phyloP scores from a whole-genome alignment of 306 rosid genomes.

The Corylus heterophylla region DNA sequence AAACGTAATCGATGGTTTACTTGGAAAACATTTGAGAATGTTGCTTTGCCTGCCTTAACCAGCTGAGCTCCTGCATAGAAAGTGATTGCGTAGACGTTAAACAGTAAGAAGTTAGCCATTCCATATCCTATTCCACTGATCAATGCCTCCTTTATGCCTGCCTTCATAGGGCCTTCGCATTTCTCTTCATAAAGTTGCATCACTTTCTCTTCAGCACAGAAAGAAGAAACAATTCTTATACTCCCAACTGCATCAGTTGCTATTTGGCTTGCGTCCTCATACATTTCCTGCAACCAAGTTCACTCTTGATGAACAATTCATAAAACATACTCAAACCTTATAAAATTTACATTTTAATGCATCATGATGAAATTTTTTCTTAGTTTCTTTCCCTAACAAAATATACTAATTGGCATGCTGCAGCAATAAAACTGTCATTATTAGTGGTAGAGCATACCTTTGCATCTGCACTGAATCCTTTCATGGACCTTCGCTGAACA shows the following conservation, averaged over 20 bases:
- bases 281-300: slow-evolving; percentile 61
- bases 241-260: slow-evolving; percentile 95
- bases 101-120: slow-evolving; percentile 63
- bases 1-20: no score
- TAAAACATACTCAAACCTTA: no score
- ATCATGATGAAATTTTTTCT: no score
- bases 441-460: slow-evolving; percentile 45
- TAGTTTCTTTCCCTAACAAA: no score
- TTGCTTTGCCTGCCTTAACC: slow-evolving; percentile 42
- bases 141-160: slow-evolving; percentile 74
- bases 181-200: slow-evolving; percentile 75
- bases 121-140: slow-evolving; percentile 90
- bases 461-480: slow-evolving; percentile 87
- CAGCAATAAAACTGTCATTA: not conserved
- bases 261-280: slow-evolving; percentile 92
- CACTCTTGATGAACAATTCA: not conserved
- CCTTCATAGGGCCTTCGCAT: slow-evolving; percentile 75
- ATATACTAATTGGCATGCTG: no score
- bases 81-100: slow-evolving; percentile 65
- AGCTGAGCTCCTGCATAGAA: slow-evolving; percentile 82
- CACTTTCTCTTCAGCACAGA: slow-evolving; percentile 87
- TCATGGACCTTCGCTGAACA: slow-evolving; percentile 71
- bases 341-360: no score
- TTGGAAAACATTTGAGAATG: no score
- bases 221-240: slow-evolving; percentile 87